Evolutionary conservation across 257 asterid species (phyloP).

Genomic region (Jacaranda mimosifolia): DNA sequence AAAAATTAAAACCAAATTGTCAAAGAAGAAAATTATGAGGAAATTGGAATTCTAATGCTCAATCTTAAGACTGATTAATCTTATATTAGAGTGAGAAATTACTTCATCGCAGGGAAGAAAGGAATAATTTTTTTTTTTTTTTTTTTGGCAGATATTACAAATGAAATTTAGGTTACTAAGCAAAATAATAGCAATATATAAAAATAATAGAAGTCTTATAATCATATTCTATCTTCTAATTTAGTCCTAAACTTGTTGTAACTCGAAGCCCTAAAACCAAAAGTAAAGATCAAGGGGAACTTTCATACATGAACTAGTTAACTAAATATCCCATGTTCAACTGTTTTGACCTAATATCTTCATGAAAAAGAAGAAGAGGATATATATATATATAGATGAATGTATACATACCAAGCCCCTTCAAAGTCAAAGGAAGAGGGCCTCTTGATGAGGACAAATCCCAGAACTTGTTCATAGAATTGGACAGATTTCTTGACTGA

Average conservation of each 20-base stretch:
- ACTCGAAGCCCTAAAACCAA: not conserved
- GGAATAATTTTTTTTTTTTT: too few species aligned
- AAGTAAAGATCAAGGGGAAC: too few species aligned
- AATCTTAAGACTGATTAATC: not conserved
- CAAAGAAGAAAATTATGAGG: too few species aligned
- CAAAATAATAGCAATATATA: too few species aligned
- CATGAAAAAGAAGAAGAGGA: not conserved
- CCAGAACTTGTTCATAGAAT: constrained; percentile 74
- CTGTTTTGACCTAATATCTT: not conserved
- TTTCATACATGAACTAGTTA: too few species aligned
- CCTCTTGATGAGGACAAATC: constrained; percentile 77
- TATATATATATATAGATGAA: not conserved
- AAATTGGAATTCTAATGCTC: too few species aligned
- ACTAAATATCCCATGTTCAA: too few species aligned
- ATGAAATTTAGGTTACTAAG: not conserved
- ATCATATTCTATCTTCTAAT: not conserved
- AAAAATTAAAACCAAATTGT: too few species aligned
- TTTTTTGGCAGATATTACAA: not conserved
- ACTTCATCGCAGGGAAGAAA: too few species aligned
- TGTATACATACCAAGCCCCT: constrained; percentile 76
- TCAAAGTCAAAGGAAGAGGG: constrained; percentile 87
- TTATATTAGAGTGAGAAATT: not conserved
- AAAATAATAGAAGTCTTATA: too few species aligned
- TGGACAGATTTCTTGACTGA: constrained; percentile 62
- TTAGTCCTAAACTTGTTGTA: not conserved